phyloP scores from a whole-genome alignment of 1,139 yeast genomes.

The Eremothecium coryli region DNA sequence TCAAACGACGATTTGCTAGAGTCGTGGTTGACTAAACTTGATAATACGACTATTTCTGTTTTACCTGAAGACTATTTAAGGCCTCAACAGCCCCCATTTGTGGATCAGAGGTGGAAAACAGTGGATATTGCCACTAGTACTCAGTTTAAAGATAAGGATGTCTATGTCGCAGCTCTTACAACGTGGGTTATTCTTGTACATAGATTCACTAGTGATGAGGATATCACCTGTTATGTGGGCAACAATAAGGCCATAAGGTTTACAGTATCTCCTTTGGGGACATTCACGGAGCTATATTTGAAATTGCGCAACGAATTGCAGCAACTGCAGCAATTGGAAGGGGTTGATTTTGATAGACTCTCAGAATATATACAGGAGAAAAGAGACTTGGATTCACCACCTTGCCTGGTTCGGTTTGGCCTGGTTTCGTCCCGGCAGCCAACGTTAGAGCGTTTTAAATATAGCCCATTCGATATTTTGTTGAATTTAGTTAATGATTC shows the following conservation, averaged over 20 bases:
- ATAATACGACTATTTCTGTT: constrained; percentile 75
- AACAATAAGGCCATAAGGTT: constrained; percentile 49
- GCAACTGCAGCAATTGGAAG: background rate
- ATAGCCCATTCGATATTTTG: constrained; percentile 24
- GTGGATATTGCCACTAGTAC: too few relatives aligned
- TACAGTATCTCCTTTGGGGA: constrained; percentile 41
- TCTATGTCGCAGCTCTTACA: constrained; percentile 53
- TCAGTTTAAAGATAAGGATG: constrained; percentile 23
- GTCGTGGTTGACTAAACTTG: constrained; percentile 59
- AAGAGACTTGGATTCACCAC: constrained; percentile 47
- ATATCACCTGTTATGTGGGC: constrained; percentile 73
- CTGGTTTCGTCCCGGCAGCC: constrained; percentile 14
- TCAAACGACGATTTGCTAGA: background rate
- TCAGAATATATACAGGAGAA: constrained; percentile 42
- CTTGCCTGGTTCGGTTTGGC: constrained; percentile 45
- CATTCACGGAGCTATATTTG: constrained; percentile 43
- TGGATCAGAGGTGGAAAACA: constrained; percentile 47
- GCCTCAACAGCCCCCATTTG: constrained; percentile 62
- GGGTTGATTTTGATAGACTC: constrained; percentile 47
- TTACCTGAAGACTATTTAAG: constrained; percentile 81
- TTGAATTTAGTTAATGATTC: constrained; percentile 17
- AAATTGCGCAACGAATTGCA: constrained; percentile 20
- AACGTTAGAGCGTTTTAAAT: constrained; percentile 18
- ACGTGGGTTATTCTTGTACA: constrained; percentile 62
- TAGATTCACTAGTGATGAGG: constrained; percentile 90